Conservation (phyloP, 352 stramenopile genomes). For the Phytophthora hybrid region DNA sequence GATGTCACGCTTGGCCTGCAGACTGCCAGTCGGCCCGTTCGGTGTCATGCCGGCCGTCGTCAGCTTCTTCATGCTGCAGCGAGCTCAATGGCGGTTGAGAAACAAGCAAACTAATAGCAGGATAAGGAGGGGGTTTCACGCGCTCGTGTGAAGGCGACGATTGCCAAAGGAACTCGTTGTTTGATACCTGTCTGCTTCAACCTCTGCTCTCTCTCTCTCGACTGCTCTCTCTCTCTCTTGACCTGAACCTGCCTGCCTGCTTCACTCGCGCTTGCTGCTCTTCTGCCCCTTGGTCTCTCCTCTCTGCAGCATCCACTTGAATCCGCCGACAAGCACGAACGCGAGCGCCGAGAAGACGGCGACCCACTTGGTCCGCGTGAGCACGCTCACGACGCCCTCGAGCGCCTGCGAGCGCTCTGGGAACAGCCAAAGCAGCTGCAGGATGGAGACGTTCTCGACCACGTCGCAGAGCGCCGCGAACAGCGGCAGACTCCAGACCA, state of each 20-base stretch:
- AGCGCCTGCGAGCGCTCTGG: conserved; percentile 33
- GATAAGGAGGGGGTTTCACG: not conserved
- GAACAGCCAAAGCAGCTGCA: conserved; percentile 52
- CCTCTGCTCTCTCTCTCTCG: not conserved
- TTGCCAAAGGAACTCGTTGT: not conserved
- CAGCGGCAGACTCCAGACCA: conserved; percentile 36
- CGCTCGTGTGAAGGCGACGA: not conserved
- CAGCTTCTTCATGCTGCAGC: conserved; percentile 8
- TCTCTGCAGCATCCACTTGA: conserved; percentile 10
- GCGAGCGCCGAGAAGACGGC: conserved; percentile 25
- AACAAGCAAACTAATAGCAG: not conserved
- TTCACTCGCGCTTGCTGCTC: conserved; percentile 28
- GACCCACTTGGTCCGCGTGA: conserved; percentile 53
- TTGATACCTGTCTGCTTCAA: not conserved
- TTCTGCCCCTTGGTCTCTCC: not conserved
- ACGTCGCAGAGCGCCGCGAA: conserved; percentile 47
- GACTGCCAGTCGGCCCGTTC: not conserved
- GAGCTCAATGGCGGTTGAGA: not conserved
- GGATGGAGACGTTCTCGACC: conserved; percentile 53
- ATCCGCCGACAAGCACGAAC: conserved; percentile 32
- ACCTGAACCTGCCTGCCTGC: not conserved
- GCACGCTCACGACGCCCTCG: conserved; percentile 42
- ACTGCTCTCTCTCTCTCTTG: not conserved
- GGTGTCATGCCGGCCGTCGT: not conserved
- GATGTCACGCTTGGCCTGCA: not conserved